phyloP scores from a whole-genome alignment of 257 asterid genomes.

The Solanum appendiculatum region DNA sequence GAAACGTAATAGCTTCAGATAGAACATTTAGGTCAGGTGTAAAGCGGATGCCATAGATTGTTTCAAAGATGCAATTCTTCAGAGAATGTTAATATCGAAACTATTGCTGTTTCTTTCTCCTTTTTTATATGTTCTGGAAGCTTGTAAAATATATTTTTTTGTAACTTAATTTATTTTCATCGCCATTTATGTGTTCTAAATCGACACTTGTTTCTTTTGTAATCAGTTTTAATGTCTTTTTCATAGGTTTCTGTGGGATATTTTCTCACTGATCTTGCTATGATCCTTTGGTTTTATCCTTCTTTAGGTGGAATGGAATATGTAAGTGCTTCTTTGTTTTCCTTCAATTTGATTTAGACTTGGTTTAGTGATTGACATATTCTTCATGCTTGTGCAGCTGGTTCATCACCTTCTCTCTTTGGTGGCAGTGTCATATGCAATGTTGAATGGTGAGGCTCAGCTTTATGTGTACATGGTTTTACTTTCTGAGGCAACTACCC shows the following conservation, averaged over 20 bases:
- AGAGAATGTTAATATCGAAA: neutral
- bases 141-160: neutral
- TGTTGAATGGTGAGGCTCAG: constrained; percentile 86
- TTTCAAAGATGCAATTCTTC: neutral
- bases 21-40: neutral
- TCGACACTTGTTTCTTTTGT: neutral
- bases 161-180: neutral
- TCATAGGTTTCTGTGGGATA: constrained; percentile 68
- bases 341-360: neutral
- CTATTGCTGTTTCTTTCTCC: neutral
- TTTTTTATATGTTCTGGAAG: neutral
- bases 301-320: constrained; percentile 76
- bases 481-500: constrained; percentile 85
- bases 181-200: neutral
- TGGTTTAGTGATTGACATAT: neutral
- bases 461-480: constrained; percentile 55
- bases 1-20: neutral
- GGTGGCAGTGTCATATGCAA: constrained; percentile 39
- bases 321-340: constrained; percentile 42
- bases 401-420: constrained; percentile 75
- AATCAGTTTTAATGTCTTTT: constrained; percentile 3
- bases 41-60: neutral
- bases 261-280: constrained; percentile 64
- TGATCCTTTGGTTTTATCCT: constrained; percentile 82
- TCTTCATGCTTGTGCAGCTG: constrained; percentile 32